Percentiles rank a stretch among this genome's conserved stretches.
phyloP scores from a whole-genome alignment of 345 rosid genomes.

The Crucihimalaya himalaica region DNA sequence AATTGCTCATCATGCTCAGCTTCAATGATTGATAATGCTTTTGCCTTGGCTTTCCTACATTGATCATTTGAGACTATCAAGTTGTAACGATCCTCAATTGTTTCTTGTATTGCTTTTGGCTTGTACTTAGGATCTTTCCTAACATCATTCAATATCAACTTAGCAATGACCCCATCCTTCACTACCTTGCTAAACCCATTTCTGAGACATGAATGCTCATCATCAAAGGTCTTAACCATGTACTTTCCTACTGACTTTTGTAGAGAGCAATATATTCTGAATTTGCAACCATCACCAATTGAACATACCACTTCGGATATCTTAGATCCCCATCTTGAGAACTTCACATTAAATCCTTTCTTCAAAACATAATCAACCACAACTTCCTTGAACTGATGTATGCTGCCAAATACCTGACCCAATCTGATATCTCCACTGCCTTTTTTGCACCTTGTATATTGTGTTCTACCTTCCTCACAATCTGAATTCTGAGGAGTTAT shows the following conservation, averaged over 20 bases:
- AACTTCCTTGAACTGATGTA: background rate
- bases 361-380: background rate
- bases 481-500: too few species aligned
- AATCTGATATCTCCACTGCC: too few species aligned
- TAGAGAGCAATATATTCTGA: background rate
- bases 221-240: background rate
- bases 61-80: background rate
- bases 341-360: background rate
- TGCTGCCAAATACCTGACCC: too few species aligned
- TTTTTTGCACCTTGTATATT: too few species aligned
- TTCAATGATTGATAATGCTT: background rate
- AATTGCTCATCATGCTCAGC: background rate
- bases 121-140: background rate
- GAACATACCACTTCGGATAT: background rate
- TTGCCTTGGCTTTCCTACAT: background rate
- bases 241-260: rapidly evolving
- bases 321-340: background rate
- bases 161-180: background rate
- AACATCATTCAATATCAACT: background rate
- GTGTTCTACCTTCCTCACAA: too few species aligned
- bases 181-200: background rate
- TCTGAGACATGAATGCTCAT: background rate
- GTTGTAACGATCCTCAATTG: background rate
- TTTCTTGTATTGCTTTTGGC: background rate
- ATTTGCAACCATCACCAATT: background rate